Percentiles rank a stretch among this genome's conserved stretches.
Evolutionary conservation across 1,284 basidiomycete genomes (phyloP).

Genomic region (Porodaedalea pini): DNA sequence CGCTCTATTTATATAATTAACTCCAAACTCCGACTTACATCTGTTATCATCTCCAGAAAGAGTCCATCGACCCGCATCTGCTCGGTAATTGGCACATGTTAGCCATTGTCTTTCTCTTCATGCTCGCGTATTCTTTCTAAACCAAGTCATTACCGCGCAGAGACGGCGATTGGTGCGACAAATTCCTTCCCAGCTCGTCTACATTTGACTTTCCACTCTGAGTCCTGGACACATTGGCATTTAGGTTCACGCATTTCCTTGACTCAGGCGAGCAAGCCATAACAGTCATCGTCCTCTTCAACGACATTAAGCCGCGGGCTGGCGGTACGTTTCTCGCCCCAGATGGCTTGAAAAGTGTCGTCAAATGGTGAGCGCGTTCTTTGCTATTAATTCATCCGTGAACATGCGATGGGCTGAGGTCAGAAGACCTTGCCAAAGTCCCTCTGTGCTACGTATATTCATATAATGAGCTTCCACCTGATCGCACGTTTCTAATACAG

Average conservation of each 20-base stretch:
- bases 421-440: neutral
- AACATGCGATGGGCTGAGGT: neutral
- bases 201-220: neutral
- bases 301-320: slow-evolving; percentile 32
- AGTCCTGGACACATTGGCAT: neutral
- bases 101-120: slow-evolving; percentile 2
- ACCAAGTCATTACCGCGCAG: slow-evolving; percentile 15
- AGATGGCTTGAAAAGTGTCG: slow-evolving; percentile 35
- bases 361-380: slow-evolving; percentile 27
- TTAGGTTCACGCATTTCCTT: slow-evolving; percentile 34
- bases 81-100: slow-evolving; percentile 37
- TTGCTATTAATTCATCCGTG: neutral
- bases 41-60: slow-evolving; percentile 20
- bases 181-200: neutral
- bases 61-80: slow-evolving; percentile 29
- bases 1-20: slow-evolving; percentile 6
- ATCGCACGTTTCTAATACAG: slow-evolving; percentile 15
- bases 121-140: neutral
- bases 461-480: neutral
- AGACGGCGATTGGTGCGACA: slow-evolving; percentile 32
- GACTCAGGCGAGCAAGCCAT: slow-evolving; percentile 38
- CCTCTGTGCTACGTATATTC: too few species aligned
- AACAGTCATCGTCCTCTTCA: slow-evolving; percentile 35
- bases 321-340: slow-evolving; percentile 37
- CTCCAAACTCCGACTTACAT: neutral